phyloP scores from a whole-genome alignment of 768 basidiomycete genomes.

The Crassisporium funariophilum region DNA sequence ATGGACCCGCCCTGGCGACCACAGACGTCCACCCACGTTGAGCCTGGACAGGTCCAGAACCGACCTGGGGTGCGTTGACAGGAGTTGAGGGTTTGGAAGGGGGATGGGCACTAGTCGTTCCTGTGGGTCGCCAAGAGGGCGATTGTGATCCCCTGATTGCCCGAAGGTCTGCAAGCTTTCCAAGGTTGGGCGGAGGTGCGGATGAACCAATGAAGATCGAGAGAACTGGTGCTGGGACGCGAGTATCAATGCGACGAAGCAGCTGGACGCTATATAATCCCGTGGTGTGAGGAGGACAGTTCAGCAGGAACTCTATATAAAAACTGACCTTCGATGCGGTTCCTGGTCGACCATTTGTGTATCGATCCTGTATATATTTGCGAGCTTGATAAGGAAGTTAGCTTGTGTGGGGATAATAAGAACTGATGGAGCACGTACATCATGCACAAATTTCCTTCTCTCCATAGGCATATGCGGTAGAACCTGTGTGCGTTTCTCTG shows the following conservation, averaged over 20 bases:
- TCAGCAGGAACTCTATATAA: not conserved
- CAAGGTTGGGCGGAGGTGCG: conserved; percentile 43
- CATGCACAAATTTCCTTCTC: conserved; percentile 82
- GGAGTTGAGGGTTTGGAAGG: conserved; percentile 8
- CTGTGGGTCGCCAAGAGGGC: conserved; percentile 22
- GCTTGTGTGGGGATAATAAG: not conserved
- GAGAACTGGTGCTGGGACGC: conserved; percentile 72
- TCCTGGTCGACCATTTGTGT: conserved; percentile 90
- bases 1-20: conserved; percentile 12
- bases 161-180: conserved; percentile 63
- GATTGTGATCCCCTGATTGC: conserved; percentile 17
- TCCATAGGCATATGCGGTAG: conserved; percentile 81
- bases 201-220: conserved; percentile 45
- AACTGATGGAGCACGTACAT: conserved; percentile 45
- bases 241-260: conserved; percentile 78
- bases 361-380: conserved; percentile 79
- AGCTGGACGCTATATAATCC: conserved; percentile 69
- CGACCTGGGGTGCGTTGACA: not conserved
- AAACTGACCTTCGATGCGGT: conserved; percentile 66
- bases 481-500: conserved; percentile 69
- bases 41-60: conserved; percentile 10
- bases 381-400: conserved; percentile 49
- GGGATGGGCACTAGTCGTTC: conserved; percentile 1
- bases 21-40: conserved; percentile 30
- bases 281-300: not conserved